Evolutionary conservation across 1,284 basidiomycete genomes (phyloP).

Genomic region (Moniliella sp.): DNA sequence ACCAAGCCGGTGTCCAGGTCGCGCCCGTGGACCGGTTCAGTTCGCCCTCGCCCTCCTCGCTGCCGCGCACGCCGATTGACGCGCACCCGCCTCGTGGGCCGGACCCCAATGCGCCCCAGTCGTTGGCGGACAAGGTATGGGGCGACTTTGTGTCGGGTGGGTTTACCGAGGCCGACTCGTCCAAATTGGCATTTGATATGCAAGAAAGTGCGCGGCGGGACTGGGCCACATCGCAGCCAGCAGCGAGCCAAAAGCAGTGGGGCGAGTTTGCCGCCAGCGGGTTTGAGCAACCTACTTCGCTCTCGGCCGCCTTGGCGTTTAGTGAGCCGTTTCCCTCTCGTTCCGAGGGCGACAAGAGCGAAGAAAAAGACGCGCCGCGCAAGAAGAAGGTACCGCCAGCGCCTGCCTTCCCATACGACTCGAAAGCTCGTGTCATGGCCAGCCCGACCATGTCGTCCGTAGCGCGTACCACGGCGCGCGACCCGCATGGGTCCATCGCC

Average conservation of each 20-base stretch:
- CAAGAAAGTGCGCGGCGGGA: slow-evolving; percentile 18
- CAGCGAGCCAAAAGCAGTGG: slow-evolving; percentile 11
- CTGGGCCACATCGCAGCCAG: slow-evolving; percentile 5
- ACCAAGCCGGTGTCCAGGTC: slow-evolving; percentile 5
- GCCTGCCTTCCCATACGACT: slow-evolving; percentile 24
- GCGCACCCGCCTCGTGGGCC: too few relatives aligned
- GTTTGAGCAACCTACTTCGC: slow-evolving; percentile 10
- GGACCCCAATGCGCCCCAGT: slow-evolving; percentile 2
- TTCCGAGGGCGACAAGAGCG: slow-evolving; percentile 17
- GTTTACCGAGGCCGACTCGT: slow-evolving; percentile 22
- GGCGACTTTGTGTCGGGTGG: slow-evolving; percentile 16
- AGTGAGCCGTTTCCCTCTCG: slow-evolving; percentile 21
- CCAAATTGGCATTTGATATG: slow-evolving; percentile 25
- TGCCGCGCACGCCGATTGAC: too few relatives aligned
- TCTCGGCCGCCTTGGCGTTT: slow-evolving; percentile 19
- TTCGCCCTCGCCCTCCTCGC: too few relatives aligned
- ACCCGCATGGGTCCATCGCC: too few relatives aligned
- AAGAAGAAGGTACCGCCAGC: slow-evolving; percentile 13
- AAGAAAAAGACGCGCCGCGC: slow-evolving; percentile 12
- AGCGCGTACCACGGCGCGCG: slow-evolving; percentile 2
- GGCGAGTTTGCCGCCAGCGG: slow-evolving; percentile 18
- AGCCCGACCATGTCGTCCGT: slow-evolving; percentile 6
- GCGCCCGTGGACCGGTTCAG: too few relatives aligned
- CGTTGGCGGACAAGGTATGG: slow-evolving; percentile 21
- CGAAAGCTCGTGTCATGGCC: slow-evolving; percentile 10